Conservation (phyloP, 495 filamentous ascomycete genomes). For the Penicillium bovifimosum region DNA sequence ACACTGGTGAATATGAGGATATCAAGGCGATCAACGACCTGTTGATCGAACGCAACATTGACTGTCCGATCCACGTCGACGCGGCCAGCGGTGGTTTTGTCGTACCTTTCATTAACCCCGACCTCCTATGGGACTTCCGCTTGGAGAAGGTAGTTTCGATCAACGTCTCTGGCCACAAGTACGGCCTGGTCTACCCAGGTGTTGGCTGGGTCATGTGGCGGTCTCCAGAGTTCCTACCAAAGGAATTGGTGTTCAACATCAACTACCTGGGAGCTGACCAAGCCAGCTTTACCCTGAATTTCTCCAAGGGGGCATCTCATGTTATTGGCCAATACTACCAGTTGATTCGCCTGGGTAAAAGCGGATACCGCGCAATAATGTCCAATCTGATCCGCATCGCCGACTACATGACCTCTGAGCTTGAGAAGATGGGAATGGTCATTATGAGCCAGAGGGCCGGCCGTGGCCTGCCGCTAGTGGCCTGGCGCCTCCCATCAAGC, state of each 20-base stretch:
- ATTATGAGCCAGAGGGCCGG: slow-evolving; percentile 76
- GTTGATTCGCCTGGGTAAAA: slow-evolving; percentile 84
- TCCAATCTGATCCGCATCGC: slow-evolving; percentile 75
- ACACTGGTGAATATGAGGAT: slow-evolving; percentile 95
- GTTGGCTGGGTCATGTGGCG: slow-evolving; percentile 93
- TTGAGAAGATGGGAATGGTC: slow-evolving; percentile 70
- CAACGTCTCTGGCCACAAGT: slow-evolving; percentile 91
- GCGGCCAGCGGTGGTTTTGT: slow-evolving; percentile 89
- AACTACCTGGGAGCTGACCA: slow-evolving; percentile 94
- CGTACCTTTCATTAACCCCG: slow-evolving; percentile 77
- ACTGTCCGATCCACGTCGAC: slow-evolving; percentile 85
- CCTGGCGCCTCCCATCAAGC: slow-evolving; percentile 64
- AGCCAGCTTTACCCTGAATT: slow-evolving; percentile 96
- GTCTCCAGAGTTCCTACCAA: slow-evolving; percentile 71
- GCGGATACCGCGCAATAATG: slow-evolving; percentile 85
- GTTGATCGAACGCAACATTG: slow-evolving; percentile 61
- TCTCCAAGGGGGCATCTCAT: slow-evolving; percentile 86
- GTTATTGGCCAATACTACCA: slow-evolving; percentile 97
- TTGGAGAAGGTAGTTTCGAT: slow-evolving; percentile 82
- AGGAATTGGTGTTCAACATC: slow-evolving; percentile 95
- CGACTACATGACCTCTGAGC: slow-evolving; percentile 67
- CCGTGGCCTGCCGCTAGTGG: slow-evolving; percentile 76
- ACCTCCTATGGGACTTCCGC: slow-evolving; percentile 82
- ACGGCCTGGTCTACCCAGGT: slow-evolving; percentile 77
- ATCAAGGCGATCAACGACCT: slow-evolving; percentile 84